A percentile compares a stretch with the other conserved stretches of the same genome.
These are phyloP conservation scores for Blastobotrys americana DNA, from an alignment of 805 yeast genomes.

Conservation along the genomic window DNA sequence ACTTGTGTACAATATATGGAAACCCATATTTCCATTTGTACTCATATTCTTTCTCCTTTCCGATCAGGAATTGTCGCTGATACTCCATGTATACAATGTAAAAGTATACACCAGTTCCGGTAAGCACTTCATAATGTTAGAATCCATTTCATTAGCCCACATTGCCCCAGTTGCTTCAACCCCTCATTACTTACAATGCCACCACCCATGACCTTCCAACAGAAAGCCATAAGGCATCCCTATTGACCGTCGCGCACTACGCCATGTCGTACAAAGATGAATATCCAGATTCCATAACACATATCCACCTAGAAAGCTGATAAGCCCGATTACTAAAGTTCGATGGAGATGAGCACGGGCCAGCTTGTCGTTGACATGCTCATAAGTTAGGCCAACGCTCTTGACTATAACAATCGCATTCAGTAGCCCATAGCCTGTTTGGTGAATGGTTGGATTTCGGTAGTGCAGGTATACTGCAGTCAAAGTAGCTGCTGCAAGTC, in stretches of 20 bases:
- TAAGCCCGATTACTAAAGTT: conserved; percentile 54
- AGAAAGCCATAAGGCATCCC: conserved; percentile 84
- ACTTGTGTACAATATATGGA: conserved; percentile 35
- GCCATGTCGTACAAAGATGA: conserved; percentile 59
- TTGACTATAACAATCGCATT: conserved; percentile 66
- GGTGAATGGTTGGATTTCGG: conserved; percentile 84
- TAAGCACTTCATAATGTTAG: conserved; percentile 19
- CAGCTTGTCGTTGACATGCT: conserved; percentile 43
- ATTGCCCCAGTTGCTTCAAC: conserved; percentile 34
- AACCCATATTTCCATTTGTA: conserved; percentile 54
- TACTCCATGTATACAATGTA: conserved; percentile 76
- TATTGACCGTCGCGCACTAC: conserved; percentile 48
- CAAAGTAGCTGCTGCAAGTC: conserved; percentile 49
- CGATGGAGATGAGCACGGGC: conserved; percentile 45
- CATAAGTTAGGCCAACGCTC: conserved; percentile 45
- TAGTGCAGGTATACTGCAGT: conserved; percentile 66
- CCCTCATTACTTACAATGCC: conserved; percentile 52
- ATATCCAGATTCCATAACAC: conserved; percentile 86
- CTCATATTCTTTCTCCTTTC: conserved; percentile 47
- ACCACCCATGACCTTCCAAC: conserved; percentile 94
- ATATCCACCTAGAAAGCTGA: conserved; percentile 65
- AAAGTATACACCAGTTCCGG: conserved; percentile 77
- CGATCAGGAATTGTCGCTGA: conserved; percentile 58
- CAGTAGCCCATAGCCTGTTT: conserved; percentile 70
- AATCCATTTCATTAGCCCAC: background rate